Percentiles rank a stretch among this genome's conserved stretches.
These are phyloP conservation scores for Wickerhamomyces kurtzmanii DNA, from an alignment of 805 yeast genomes.

Conservation along the genomic window DNA sequence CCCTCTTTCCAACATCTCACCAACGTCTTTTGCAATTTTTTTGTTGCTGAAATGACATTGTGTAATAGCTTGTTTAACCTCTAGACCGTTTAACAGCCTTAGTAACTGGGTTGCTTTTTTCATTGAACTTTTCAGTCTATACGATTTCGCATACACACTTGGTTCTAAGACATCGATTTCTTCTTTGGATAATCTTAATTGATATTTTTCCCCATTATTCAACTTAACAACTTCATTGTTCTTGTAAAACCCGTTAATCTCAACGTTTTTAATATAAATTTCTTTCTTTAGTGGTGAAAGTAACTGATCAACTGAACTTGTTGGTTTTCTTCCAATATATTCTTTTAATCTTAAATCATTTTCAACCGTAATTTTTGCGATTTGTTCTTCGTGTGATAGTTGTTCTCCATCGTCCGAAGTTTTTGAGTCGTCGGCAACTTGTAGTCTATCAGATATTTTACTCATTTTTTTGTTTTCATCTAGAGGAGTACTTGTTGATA, in stretches of 20 bases:
- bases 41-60: constrained; percentile 86
- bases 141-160: constrained; percentile 70
- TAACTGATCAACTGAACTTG: constrained; percentile 42
- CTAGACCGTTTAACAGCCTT: constrained; percentile 64
- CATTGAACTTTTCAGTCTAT: constrained; percentile 77
- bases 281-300: constrained; percentile 64
- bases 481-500: no score
- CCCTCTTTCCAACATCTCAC: constrained; percentile 64
- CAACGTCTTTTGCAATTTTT: constrained; percentile 71
- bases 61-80: constrained; percentile 72
- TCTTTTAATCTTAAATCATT: constrained; percentile 33
- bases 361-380: constrained; percentile 19
- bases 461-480: no score
- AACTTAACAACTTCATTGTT: constrained; percentile 41
- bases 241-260: constrained; percentile 54
- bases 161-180: constrained; percentile 84
- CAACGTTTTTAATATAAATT: constrained; percentile 53
- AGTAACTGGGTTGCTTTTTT: constrained; percentile 79
- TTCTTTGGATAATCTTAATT: constrained; percentile 43
- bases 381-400: no score
- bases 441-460: no score
- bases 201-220: constrained; percentile 35
- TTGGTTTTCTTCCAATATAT: constrained; percentile 39
- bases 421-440: no score
- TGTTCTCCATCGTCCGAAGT: no score